Evolutionary conservation across 208 protist genomes (phyloP), one percentile per base, ranked within the genome.

Genomic region (Crithidia brevicula): DNA sequence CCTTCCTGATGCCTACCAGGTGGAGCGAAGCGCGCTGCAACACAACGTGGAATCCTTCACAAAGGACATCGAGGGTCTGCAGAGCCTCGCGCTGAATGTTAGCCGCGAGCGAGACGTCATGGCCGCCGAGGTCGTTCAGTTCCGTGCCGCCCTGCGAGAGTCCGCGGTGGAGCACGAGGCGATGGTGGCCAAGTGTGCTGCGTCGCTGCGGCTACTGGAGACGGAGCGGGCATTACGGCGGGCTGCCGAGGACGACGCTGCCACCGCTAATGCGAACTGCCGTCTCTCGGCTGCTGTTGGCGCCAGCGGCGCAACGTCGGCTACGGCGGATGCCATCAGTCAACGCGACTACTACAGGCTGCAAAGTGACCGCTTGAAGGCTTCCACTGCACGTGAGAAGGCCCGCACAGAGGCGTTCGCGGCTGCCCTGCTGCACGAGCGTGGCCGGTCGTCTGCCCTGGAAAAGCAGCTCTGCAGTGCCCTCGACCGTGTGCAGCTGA

Each of bases 271-370:
- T n/a, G n/a, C n/a, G n/a, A n/a, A n/a, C n/a, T n/a, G n/a, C n/a
- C n/a, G n/a, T n/a, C n/a, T n/a, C n/a, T n/a, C n/a, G n/a, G n/a
- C n/a, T n/a, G n/a, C n/a, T n/a, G n/a, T n/a, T n/a, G n/a, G n/a
- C n/a, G n/a, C n/a, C n/a, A n/a, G n/a, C n/a, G n/a, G n/a, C n/a
- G n/a, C n/a, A n/a, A n/a, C n/a, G n/a, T n/a, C n/a, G 28, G 13
- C 60, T 0, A 49, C n/a, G 7, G 60, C 58, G 13, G 62, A 77
- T 34, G 73, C 81, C 23, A 30, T 76, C 2, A 76, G 81, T 34
- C 85, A 94, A 57, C 77, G 76, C 3, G 81, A 91, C 57, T 94
- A 85, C 68, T 94, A 79, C 72, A 81, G 81, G 66, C 49, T 94
- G 40, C 85, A 91, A 59, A 49, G 49, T 10, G 83, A 91, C 28